phyloP scores from a whole-genome alignment of 257 asterid species.

The Fraxinus quadrangulata region DNA sequence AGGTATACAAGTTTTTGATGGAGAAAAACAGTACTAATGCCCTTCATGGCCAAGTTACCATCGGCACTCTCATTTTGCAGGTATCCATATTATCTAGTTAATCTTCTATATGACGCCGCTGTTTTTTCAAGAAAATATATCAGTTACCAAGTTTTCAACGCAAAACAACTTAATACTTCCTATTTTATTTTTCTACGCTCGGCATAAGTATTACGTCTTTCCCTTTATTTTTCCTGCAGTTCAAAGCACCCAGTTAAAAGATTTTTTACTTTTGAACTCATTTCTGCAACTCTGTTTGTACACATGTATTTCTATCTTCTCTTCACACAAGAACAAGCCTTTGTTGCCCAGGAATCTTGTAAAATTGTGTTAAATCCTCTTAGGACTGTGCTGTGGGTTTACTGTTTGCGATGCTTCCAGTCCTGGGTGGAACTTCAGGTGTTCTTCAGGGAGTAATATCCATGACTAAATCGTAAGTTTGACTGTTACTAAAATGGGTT shows the following conservation, averaged over 20 bases:
- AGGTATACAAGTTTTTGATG: constrained; percentile 74
- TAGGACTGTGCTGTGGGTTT: constrained; percentile 99
- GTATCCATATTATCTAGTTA: constrained; percentile 38
- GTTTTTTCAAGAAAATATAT: not conserved
- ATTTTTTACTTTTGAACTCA: not conserved
- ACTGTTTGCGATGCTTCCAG: constrained; percentile 95
- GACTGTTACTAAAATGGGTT: not conserved
- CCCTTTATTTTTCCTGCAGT: constrained; percentile 13
- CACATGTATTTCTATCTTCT: not conserved
- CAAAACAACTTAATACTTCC: not conserved
- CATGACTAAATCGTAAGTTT: constrained; percentile 95
- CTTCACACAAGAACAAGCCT: not conserved
- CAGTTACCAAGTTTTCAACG: not conserved
- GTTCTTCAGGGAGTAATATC: constrained; percentile 90
- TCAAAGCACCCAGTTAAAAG: constrained; percentile 18
- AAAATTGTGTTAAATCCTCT: constrained; percentile 24
- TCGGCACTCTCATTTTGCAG: constrained; percentile 96
- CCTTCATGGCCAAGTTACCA: constrained; percentile 97
- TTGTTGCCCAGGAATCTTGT: not conserved
- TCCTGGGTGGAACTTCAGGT: constrained; percentile 96
- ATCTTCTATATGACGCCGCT: constrained; percentile 13
- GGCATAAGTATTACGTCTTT: not conserved
- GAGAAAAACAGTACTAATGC: constrained; percentile 84
- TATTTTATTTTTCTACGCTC: constrained; percentile 6
- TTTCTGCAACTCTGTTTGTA: not conserved